phyloP scores from a whole-genome alignment of 257 asterid genomes.

The Solanum pinnatisectum region DNA sequence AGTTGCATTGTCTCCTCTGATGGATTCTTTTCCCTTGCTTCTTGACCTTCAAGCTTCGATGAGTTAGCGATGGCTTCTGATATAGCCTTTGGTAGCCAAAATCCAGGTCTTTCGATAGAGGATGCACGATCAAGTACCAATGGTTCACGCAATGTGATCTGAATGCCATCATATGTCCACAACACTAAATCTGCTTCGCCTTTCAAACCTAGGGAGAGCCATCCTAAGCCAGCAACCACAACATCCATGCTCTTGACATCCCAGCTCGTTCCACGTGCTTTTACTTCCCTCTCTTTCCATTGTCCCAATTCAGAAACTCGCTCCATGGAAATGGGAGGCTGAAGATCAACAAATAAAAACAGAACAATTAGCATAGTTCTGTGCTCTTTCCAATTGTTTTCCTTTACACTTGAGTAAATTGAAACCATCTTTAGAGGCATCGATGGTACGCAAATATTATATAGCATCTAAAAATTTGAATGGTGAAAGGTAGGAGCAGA shows the following conservation, averaged over 20 bases:
- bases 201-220: conserved; percentile 86
- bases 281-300: conserved; percentile 55
- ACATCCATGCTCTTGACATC: conserved; percentile 70
- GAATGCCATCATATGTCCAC: conserved; percentile 69
- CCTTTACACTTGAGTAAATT: background rate
- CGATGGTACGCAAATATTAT: background rate
- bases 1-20: background rate
- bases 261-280: conserved; percentile 79
- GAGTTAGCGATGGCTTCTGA: conserved; percentile 76
- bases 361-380: background rate
- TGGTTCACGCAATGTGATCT: conserved; percentile 62
- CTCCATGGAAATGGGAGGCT: conserved; percentile 66
- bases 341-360: conserved; percentile 5
- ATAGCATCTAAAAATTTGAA: background rate
- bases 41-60: conserved; percentile 53
- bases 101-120: conserved; percentile 78
- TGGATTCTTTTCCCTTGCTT: conserved; percentile 28
- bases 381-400: background rate
- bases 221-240: conserved; percentile 82
- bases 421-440: background rate
- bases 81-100: conserved; percentile 81
- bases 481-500: background rate
- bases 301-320: conserved; percentile 60
- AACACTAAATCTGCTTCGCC: conserved; percentile 67
- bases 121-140: conserved; percentile 80